Evolutionary conservation across 176 grass and related monocot species (phyloP), one percentile per base, ranked within the genome.

Genomic region (Bonia amplexicaulis): DNA sequence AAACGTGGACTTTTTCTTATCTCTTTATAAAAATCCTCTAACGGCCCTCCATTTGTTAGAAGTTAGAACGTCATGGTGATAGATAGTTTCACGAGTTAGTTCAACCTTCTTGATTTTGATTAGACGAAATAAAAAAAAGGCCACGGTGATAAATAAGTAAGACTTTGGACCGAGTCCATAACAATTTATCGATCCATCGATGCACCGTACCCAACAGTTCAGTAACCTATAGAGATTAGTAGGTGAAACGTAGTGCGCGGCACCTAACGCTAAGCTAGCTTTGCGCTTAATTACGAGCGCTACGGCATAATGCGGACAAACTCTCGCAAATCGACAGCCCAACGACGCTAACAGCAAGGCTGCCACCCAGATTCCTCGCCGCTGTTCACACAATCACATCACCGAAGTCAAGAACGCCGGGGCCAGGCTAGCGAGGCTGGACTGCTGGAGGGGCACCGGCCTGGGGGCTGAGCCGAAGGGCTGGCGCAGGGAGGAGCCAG

Each of bases 171-270:
- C 35, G 14, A 77, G 9, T 22, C 70, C 53, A 4, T 14, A 85
- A 7, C 55, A 54, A 23, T 65, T 26, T 60, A 31, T 20, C 16
- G n/a, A 27, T 51, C 45, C n/a, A 17, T 37, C 20, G n/a, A 59
- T 67, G 22, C 22, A 42, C 31, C 20, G 15, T 46, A 11, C 40
- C 31, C 19, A 53, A 20, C 57, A 37, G 57, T 42, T 71, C 26
- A 71, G 44, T 71, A 66, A 19, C n/a, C 31, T 44, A 13, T 22
- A 62, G 69, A 44, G 62, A 42, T 12, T 58, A 73, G 89, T 84
- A 76, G 85, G 80, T 80, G 17, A 80, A 79, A 84, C 79, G 74
- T 87, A 79, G 25, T 31, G 52, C 62, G 82, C 41, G 3, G 17
- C 79, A 87, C 66, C 88, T 9, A 87, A 87, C 74, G 17, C 58